Evolutionary conservation across 805 yeast species (phyloP), one percentile per base, ranked within the genome.

Genomic region (Scheffersomyces stipitis): DNA sequence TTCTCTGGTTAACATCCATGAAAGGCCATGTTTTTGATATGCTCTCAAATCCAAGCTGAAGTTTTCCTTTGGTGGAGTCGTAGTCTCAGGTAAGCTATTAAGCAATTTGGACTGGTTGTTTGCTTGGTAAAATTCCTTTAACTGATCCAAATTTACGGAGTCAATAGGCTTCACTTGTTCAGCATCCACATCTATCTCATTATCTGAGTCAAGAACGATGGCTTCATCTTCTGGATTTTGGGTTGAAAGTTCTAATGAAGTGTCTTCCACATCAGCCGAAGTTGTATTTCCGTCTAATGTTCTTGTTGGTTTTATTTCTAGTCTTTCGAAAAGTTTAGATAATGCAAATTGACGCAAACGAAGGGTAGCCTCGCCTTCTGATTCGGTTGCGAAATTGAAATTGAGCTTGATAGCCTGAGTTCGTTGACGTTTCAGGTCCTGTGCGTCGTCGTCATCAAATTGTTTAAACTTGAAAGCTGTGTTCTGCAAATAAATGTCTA

Each of bases 1-100:
- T 53, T 89, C 96, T 38, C 91, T 68, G 22, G 80, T 73, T n/a
- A 88, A 61, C 91, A 89, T 83, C 96, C 96, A 89, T 1, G 90
- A 78, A 20, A 88, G 62, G 0, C 95, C 96, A 49, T 83, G 87
- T 42, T 76, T 81, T 59, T 91, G 98, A 56, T 91, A 91, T 1
- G 80, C 75, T 38, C 96, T 67, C 33, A 91, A 62, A 1, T 65
- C 64, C 33, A 90, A 48, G 6, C 68, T 69, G 50, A 89, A 84
- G 37, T 75, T 73, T 1, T 51, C 49, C 12, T 30, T 14, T 0
- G 71, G 70, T 0, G 75, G 71, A 0, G 77, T 80, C 2, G 80
- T 80, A 0, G 84, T 75, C 41, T 78, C 82, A 2, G 90, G 90
- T 4, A 83, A 64, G 17, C 72, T 66, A 8, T 75, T 73, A 14